These are phyloP conservation scores for Torrubiellomyces zombiae DNA, from an alignment of 2,329 filamentous ascomycete species.

Conservation along the genomic window DNA sequence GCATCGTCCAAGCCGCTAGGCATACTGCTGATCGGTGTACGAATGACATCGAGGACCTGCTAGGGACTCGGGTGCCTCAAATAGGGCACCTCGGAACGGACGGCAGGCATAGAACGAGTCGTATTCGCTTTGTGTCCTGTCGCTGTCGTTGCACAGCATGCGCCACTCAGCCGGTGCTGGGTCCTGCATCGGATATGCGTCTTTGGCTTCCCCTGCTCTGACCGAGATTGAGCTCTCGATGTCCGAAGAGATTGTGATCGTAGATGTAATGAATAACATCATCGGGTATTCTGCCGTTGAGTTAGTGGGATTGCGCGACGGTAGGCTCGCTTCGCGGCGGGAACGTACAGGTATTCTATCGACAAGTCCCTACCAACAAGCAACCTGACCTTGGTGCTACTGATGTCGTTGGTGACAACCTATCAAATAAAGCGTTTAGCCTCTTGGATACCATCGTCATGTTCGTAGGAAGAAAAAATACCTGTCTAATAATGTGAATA, in stretches of 20 bases:
- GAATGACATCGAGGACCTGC: too few species aligned
- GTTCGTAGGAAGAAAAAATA: constrained; percentile 45
- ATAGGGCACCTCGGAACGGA: too few species aligned
- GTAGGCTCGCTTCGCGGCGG: too few species aligned
- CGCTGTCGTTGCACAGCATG: too few species aligned
- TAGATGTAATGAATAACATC: constrained; percentile 62
- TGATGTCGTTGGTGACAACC: constrained; percentile 67
- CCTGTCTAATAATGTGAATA: constrained; percentile 61
- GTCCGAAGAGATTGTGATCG: constrained; percentile 47
- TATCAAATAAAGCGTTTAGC: constrained; percentile 37
- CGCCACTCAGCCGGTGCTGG: constrained; percentile 12
- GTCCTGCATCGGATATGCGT: constrained; percentile 6
- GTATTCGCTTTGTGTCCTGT: too few species aligned
- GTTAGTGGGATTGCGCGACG: too few species aligned
- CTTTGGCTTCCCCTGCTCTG: constrained; percentile 10
- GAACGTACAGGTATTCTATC: constrained; percentile 44
- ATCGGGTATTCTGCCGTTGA: constrained; percentile 43
- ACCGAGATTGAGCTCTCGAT: constrained; percentile 30
- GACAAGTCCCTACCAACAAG: constrained; percentile 69
- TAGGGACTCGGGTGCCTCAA: too few species aligned
- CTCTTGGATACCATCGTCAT: constrained; percentile 72
- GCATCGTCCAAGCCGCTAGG: too few species aligned
- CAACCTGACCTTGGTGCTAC: constrained; percentile 65
- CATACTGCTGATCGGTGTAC: too few species aligned
- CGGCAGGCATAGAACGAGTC: too few species aligned